Conservation (phyloP, 768 basidiomycete species). For the Boletus coccyginus region DNA sequence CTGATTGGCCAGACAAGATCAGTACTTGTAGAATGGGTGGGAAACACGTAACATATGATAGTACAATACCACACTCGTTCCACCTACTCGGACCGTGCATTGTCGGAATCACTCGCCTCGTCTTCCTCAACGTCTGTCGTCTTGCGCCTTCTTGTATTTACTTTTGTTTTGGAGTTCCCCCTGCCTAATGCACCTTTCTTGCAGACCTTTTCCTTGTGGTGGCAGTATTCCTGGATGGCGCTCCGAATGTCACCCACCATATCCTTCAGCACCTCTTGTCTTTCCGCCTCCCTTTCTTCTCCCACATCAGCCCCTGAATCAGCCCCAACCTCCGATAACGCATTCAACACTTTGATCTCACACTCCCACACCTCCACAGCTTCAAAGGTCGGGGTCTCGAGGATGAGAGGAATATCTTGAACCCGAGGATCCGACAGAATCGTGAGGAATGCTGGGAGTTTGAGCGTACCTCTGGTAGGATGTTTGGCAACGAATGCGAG, state of each 20-base stretch:
- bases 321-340: slow-evolving; percentile 29
- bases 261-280: slow-evolving; percentile 1
- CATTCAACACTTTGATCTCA: slow-evolving; percentile 65
- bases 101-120: slow-evolving; percentile 4
- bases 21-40: too few relatives aligned
- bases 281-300: not conserved
- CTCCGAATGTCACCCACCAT: slow-evolving; percentile 13
- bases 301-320: not conserved
- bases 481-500: not conserved
- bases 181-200: not conserved
- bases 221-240: slow-evolving; percentile 12
- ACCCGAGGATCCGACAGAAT: slow-evolving; percentile 69
- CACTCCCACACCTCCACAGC: slow-evolving; percentile 64
- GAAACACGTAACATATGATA: not conserved
- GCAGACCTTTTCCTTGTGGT: slow-evolving; percentile 4
- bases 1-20: not conserved
- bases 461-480: slow-evolving; percentile 58
- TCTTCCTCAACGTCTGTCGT: not conserved
- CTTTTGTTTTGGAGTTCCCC: not conserved
- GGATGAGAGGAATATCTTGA: slow-evolving; percentile 69
- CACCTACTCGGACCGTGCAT: not conserved
- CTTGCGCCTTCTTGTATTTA: slow-evolving; percentile 7
- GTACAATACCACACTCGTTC: not conserved
- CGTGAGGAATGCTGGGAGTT: slow-evolving; percentile 57
- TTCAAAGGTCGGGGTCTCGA: slow-evolving; percentile 79